Evolutionary conservation across 345 rosid species (phyloP).

Genomic region (Punica granatum): DNA sequence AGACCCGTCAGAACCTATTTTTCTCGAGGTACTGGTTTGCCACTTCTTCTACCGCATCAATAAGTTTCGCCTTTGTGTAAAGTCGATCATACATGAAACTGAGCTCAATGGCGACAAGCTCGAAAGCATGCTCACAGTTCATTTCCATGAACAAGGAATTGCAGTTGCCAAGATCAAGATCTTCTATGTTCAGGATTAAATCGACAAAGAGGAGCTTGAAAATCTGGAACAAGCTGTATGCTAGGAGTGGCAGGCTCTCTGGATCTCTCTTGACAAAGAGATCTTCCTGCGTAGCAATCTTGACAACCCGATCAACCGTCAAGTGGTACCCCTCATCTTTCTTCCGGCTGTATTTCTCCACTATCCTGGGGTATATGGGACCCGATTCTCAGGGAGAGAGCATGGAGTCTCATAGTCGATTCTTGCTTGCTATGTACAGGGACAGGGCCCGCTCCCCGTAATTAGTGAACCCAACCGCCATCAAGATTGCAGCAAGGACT

Average conservation of each 20-base stretch:
- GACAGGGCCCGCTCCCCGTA: constrained; percentile 33
- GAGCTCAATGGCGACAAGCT: no score
- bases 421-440: no score
- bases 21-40: no score
- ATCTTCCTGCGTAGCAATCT: not conserved
- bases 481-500: constrained; percentile 15
- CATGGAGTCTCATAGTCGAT: constrained; percentile 24
- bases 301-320: not conserved
- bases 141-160: not conserved
- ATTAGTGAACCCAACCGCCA: constrained; percentile 33
- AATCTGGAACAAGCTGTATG: constrained; percentile 19
- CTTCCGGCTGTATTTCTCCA: no score
- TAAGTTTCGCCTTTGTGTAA: constrained; percentile 37
- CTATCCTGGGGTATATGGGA: no score
- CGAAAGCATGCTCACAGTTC: constrained; percentile 15
- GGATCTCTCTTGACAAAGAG: not conserved
- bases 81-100: constrained; percentile 34
- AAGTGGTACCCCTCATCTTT: constrained; percentile 4
- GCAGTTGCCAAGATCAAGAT: no score
- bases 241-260: not conserved
- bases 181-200: constrained; percentile 4
- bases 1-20: no score
- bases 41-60: no score
- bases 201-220: constrained; percentile 36
- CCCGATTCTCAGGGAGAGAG: constrained; percentile 18